Conservation (phyloP, 768 basidiomycete genomes). For the Pisolithus marmoratus region DNA sequence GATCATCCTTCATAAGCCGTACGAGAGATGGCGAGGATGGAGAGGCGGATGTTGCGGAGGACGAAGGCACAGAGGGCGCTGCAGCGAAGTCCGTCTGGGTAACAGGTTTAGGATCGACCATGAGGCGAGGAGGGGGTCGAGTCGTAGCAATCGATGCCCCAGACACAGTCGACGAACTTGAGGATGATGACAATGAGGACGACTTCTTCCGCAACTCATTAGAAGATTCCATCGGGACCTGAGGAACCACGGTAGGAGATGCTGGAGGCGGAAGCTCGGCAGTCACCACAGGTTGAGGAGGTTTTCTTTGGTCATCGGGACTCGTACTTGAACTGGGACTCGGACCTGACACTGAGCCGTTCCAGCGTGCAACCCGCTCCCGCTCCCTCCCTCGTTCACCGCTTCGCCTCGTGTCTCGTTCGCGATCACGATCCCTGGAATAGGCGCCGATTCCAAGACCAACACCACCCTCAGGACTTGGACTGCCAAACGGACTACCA, state of each 20-base stretch:
- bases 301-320: conserved; percentile 18
- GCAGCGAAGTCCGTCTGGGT: conserved; percentile 20
- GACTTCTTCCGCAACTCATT: conserved; percentile 12
- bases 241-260: not conserved
- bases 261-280: not conserved
- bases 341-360: conserved; percentile 24
- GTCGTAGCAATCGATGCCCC: conserved; percentile 6
- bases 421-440: conserved; percentile 30
- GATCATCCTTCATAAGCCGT: conserved; percentile 25
- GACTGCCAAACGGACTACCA: conserved; percentile 32
- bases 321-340: conserved; percentile 33
- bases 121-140: conserved; percentile 22
- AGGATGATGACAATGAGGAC: conserved; percentile 16
- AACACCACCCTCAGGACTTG: conserved; percentile 34
- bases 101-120: conserved; percentile 24
- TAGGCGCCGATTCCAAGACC: conserved; percentile 27
- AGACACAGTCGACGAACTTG: conserved; percentile 23
- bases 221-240: conserved; percentile 6
- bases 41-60: not conserved
- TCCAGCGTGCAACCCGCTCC: conserved; percentile 20
- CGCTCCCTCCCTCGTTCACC: conserved; percentile 28
- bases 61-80: conserved; percentile 7
- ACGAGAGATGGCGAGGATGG: conserved; percentile 18
- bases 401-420: conserved; percentile 24
- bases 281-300: not conserved